These are phyloP conservation scores for Furcasterigmium furcatum DNA, from an alignment of 2,329 filamentous ascomycete species.

Conservation along the genomic window DNA sequence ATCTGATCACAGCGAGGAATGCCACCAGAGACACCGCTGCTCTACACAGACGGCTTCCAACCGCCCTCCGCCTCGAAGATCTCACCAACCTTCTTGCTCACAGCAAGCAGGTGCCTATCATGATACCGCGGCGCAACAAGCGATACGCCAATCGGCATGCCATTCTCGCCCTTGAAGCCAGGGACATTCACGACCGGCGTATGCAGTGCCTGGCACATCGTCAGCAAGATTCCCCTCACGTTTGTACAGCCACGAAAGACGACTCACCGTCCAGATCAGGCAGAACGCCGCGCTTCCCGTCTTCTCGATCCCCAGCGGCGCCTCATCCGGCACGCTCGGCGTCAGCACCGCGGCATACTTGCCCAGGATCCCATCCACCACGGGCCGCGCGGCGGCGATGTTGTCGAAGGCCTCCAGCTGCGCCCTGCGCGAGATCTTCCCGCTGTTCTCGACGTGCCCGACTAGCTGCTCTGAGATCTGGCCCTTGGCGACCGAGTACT, in stretches of 20 bases:
- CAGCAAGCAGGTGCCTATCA: slow-evolving; percentile 40
- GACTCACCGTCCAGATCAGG: slow-evolving; percentile 48
- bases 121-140: slow-evolving; percentile 44
- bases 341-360: slow-evolving; percentile 52
- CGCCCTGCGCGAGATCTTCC: slow-evolving; percentile 36
- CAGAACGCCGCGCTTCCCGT: slow-evolving; percentile 55
- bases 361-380: slow-evolving; percentile 43
- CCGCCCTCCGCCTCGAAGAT: slow-evolving; percentile 30
- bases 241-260: no score
- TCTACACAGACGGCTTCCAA: slow-evolving; percentile 16
- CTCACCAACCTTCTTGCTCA: slow-evolving; percentile 31
- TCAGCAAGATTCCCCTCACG: slow-evolving; percentile 3
- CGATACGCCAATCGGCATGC: slow-evolving; percentile 57
- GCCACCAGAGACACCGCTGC: no score
- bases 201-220: slow-evolving; percentile 46
- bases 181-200: slow-evolving; percentile 62
- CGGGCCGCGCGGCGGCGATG: slow-evolving; percentile 44
- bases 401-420: slow-evolving; percentile 52
- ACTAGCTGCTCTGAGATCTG: slow-evolving; percentile 41
- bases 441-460: slow-evolving; percentile 47
- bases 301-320: slow-evolving; percentile 43
- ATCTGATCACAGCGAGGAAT: no score
- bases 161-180: slow-evolving; percentile 50
- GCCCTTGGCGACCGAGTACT: slow-evolving; percentile 45
- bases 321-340: slow-evolving; percentile 55